Evolutionary conservation across 2,329 filamentous ascomycete genomes (phyloP), one percentile per base, ranked within the genome.

Genomic region (Alternaria metachromatica): DNA sequence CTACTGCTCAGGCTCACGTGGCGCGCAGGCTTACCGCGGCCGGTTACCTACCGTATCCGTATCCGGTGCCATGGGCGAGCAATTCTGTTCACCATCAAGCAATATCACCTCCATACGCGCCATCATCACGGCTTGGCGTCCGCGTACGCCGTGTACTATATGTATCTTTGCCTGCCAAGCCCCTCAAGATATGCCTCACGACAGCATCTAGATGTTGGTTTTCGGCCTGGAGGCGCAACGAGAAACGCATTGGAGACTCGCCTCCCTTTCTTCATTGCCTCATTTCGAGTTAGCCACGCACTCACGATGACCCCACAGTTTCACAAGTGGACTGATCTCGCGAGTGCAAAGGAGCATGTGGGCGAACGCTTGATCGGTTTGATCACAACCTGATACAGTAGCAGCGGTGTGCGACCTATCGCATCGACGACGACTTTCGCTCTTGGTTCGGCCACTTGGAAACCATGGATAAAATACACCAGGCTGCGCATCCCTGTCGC

Each of bases 221-320:
- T 41, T 23, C 12, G 23, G 49, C 8, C 37, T 23, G 23, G 20
- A 15, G 49, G 20, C 49, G 49, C 21, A 41, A 21, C 30, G n/a
- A 51, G 25, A 10, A 48, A 41, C 54, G 49, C 41, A 30, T 46
- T 20, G 54, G 28, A 44, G 30, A 50, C 55, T 58, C 58, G 57
- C 23, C 21, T 20, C 41, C 62, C 71, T 64, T 68, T 60, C 33
- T 60, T 57, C 28, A 43, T 71, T 64, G 58, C 26, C 64, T 71
- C 64, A 71, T 62, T 61, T 45, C 51, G 13, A 64, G 58, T 62
- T 64, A 60, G 49, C 20, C 49, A 30, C 49, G 33, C 30, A 41
- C 49, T 41, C 30, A 23, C 18, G 20, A 21, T 15, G 4, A 30
- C 28, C 25, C 18, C 26, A 12, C 54, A 44, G 49, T 53, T 53